Evolutionary conservation across 805 yeast species (phyloP), one percentile per base, ranked within the genome.

Genomic region (Wickerhamomyces hampshirensis): DNA sequence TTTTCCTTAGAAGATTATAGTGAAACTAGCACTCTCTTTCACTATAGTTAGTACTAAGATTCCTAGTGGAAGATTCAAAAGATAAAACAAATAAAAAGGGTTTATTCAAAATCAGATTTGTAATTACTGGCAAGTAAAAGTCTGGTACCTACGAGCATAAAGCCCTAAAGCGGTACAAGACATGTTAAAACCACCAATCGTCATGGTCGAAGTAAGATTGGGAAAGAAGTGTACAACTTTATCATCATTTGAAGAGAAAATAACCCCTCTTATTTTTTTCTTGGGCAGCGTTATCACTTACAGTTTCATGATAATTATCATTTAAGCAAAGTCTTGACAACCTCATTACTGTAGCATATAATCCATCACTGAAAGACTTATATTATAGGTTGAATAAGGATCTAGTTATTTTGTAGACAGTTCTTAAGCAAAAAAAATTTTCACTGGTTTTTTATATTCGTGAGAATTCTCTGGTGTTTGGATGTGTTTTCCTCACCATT

Each of bases 171-270:
- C 66, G 52, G 55, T 61, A 34, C 40, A 37, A 34, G 45, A 48
- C 57, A 38, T 38, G 53, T 44, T 53, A 62, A 63, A 55, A 52
- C 54, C 73, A 87, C 88, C 72, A 77, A 78, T 83, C 89, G 87
- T 82, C 93, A 83, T 80, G 80, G 89, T 83, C 93, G 89, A 76
- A 66, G 39, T 77, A 85, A 73, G 85, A 80, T 85, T 76, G 84
- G 88, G 89, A 83, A 83, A 82, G 89, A 83, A 82, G 88, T 65
- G 69, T 61, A 76, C 84, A 65, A 65, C 71, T 59, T 54, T 63
- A 51, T 67, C 72, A 66, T 67, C 72, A 60, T 40, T 18, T 42
- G 37, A 21, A 8, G 10, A 21, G 11, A 8, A 8, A 11, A 21
- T 11, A 11, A 11, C 11, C 24, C 11, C 10, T 11, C 10, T 21